phyloP scores from a whole-genome alignment of 2,329 filamentous ascomycete genomes.

The Beauveria sp. region DNA sequence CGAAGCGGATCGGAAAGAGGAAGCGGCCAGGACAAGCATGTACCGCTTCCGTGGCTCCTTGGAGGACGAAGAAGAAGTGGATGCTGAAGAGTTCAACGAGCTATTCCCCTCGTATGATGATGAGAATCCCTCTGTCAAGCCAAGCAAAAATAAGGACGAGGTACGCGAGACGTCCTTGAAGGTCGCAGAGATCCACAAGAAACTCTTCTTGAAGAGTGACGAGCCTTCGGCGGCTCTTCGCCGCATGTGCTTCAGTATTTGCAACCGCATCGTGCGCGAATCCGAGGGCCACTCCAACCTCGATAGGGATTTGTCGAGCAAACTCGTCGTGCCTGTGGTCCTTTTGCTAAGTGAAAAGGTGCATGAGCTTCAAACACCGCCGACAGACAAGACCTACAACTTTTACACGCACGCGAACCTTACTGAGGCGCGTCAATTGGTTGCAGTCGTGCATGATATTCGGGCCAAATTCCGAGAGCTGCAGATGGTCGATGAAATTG shows the following conservation, averaged over 20 bases:
- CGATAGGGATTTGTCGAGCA: constrained; percentile 35
- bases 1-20: constrained; percentile 65
- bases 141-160: constrained; percentile 27
- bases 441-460: constrained; percentile 60
- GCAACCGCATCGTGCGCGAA: constrained; percentile 28
- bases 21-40: constrained; percentile 64
- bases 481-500: constrained; percentile 55
- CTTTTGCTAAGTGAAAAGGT: constrained; percentile 57
- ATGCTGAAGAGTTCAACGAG: constrained; percentile 66
- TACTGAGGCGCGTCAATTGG: constrained; percentile 64
- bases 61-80: constrained; percentile 67
- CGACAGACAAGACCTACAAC: constrained; percentile 54
- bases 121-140: constrained; percentile 26
- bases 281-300: constrained; percentile 20
- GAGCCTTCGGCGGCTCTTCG: constrained; percentile 35
- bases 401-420: constrained; percentile 84
- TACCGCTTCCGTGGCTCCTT: constrained; percentile 76
- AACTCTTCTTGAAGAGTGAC: constrained; percentile 39
- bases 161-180: constrained; percentile 51
- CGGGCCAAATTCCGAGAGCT: constrained; percentile 67
- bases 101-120: constrained; percentile 75
- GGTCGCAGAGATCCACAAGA: constrained; percentile 53
- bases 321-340: constrained; percentile 58
- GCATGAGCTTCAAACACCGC: constrained; percentile 27
- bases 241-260: constrained; percentile 35